Evolutionary conservation across 169 alveolate species (phyloP), one percentile per base, ranked within the genome.

Genomic region (Plasmodium falciparum): DNA sequence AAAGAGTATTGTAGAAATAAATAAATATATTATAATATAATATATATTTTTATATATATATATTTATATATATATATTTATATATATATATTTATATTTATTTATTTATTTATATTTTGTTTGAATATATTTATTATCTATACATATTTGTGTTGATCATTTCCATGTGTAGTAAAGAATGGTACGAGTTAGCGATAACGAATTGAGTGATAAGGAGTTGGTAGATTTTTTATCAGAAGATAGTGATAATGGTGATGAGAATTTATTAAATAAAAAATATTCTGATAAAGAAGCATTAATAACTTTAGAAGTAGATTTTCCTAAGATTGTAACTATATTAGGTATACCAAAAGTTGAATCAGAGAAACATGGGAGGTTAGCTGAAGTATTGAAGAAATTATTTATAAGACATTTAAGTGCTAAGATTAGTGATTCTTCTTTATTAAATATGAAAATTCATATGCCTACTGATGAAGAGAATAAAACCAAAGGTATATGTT

Each of bases 181-280:
- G 95, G 92, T 92, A 39, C 61, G 50, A 39, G 90, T 92, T 26
- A 54, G 90, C 17, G 91, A 89, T n/a, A 74, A 61, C 56, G 95
- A 92, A 17, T 58, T 92, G 52, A 90, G 93, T 50, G 95, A 92
- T 50, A 52, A 58, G 45, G 95, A 73, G 11, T 52, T 92, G 71
- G 83, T 43, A 26, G 95, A 92, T 2, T 92, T 89, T 83, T 56
- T 92, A 49, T 89, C 94, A 15, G 95, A 92, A 7, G 92, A 92
- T 59, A 92, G 94, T 52, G 80, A 88, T 29, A 93, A 88, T n/a
- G 95, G 93, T 33, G 66, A 92, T 43, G 95, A 92, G 58, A 88
- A 73, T 17, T 67, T 89, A 50, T 63, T 92, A 29, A 85, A 71
- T 17, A 92, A 92, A 54, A 88, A 88, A 33, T 92, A 90, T 73